phyloP scores from a whole-genome alignment of 345 rosid species.

The Sisymbrium altissimum region DNA sequence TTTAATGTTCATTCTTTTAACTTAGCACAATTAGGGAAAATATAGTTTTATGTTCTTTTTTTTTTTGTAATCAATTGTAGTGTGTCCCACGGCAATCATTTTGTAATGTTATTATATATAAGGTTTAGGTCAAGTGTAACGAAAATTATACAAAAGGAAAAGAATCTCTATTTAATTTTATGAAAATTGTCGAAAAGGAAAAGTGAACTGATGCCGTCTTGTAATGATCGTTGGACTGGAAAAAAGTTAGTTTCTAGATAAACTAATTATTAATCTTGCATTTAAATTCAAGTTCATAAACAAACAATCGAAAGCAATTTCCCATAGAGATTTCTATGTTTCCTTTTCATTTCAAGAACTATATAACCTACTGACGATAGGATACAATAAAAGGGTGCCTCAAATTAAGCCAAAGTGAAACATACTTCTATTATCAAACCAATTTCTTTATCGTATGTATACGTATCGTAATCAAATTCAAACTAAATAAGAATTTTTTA shows the following conservation, averaged over 20 bases:
- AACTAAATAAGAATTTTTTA: not conserved
- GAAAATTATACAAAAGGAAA: constrained; percentile 3
- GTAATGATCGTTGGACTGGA: constrained; percentile 27
- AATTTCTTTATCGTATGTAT: not conserved
- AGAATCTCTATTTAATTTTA: not conserved
- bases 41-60: constrained; percentile 16
- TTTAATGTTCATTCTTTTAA: constrained; percentile 37
- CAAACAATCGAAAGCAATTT: not conserved
- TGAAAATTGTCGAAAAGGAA: constrained; percentile 14
- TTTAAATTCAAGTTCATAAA: not conserved
- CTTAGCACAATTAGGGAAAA: constrained; percentile 34
- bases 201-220: constrained; percentile 19
- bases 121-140: constrained; percentile 11
- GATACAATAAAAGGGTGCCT: not conserved
- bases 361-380: not conserved
- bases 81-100: constrained; percentile 17
- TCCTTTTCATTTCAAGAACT: not conserved
- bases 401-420: not conserved
- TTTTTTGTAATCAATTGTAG: not conserved
- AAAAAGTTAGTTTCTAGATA: constrained; percentile 16
- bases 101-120: constrained; percentile 24
- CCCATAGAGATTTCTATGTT: not conserved
- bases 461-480: not conserved
- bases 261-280: not conserved
- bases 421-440: not conserved